Conservation (phyloP, 2,329 filamentous ascomycete species). For the Xylariaceae sp. region DNA sequence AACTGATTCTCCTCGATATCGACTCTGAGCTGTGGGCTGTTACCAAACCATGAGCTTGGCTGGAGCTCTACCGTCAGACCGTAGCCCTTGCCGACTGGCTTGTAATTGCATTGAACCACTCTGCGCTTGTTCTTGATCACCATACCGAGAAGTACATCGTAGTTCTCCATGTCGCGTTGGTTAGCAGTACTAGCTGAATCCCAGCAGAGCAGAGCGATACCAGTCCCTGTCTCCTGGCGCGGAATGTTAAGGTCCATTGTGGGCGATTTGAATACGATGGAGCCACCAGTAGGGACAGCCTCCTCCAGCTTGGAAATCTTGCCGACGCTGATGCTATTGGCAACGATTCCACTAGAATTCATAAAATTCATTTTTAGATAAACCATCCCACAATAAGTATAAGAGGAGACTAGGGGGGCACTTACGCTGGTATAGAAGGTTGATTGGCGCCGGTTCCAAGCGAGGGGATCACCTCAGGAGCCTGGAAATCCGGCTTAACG, state of each 20-base stretch:
- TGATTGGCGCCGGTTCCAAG: conserved; percentile 14
- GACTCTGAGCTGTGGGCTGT: conserved; percentile 13
- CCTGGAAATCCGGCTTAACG: background rate
- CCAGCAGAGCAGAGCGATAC: conserved; percentile 23
- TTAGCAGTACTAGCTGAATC: conserved; percentile 13
- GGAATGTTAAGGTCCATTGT: conserved; percentile 19
- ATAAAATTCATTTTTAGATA: too few species aligned
- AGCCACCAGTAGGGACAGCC: conserved; percentile 15
- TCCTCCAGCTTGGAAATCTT: conserved; percentile 24
- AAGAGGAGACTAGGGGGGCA: background rate
- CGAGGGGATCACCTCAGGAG: conserved; percentile 19
- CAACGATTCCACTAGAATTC: conserved; percentile 21
- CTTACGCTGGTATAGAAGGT: background rate
- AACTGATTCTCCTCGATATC: conserved; percentile 22
- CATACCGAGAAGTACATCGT: conserved; percentile 24
- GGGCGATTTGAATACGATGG: conserved; percentile 22
- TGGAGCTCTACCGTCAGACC: conserved; percentile 13
- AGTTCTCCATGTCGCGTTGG: conserved; percentile 22
- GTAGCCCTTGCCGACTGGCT: conserved; percentile 20
- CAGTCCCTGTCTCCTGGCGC: conserved; percentile 16
- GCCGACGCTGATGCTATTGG: conserved; percentile 18
- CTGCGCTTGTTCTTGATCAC: conserved; percentile 19
- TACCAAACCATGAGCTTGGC: conserved; percentile 24
- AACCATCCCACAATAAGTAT: too few species aligned
- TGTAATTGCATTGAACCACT: conserved; percentile 23